Percentiles rank a stretch among this genome's conserved stretches.
phyloP scores from a whole-genome alignment of 148 eudicot genomes.

The Tetragonia tetragonoides region DNA sequence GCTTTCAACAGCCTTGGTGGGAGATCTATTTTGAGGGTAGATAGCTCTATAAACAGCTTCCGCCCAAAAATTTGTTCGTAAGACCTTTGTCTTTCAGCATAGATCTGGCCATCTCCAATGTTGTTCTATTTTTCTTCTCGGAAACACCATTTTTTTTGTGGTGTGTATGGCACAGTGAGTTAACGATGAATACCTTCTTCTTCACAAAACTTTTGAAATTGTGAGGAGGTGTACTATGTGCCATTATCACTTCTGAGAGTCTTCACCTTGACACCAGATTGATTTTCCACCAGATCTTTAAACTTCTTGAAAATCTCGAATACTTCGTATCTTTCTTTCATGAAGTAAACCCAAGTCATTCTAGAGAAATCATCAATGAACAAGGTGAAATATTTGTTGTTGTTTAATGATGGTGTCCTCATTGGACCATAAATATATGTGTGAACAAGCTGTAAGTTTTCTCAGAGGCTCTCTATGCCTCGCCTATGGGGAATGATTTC shows the following conservation, averaged over 20 bases:
- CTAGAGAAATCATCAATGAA: not conserved
- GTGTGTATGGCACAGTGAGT: not conserved
- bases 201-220: too few species aligned
- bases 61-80: not conserved
- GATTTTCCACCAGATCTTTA: not conserved
- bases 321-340: not conserved
- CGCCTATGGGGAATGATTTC: not conserved
- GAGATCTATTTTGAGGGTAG: not conserved
- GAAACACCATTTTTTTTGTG: slow-evolving; percentile 11
- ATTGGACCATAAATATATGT: not conserved
- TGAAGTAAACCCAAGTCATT: not conserved
- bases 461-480: not conserved
- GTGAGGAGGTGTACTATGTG: too few species aligned
- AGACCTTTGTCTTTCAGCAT: slow-evolving; percentile 1
- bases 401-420: not conserved
- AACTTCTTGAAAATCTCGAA: not conserved
- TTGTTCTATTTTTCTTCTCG: not conserved
- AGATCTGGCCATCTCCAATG: slow-evolving; percentile 6
- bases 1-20: not conserved
- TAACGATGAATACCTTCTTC: too few species aligned
- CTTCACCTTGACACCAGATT: not conserved
- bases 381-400: not conserved
- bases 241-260: not conserved
- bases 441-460: not conserved
- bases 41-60: not conserved